Base-by-base conservation (phyloP, 129 eudicot genomes). In the Artemisia tridentata region DNA sequence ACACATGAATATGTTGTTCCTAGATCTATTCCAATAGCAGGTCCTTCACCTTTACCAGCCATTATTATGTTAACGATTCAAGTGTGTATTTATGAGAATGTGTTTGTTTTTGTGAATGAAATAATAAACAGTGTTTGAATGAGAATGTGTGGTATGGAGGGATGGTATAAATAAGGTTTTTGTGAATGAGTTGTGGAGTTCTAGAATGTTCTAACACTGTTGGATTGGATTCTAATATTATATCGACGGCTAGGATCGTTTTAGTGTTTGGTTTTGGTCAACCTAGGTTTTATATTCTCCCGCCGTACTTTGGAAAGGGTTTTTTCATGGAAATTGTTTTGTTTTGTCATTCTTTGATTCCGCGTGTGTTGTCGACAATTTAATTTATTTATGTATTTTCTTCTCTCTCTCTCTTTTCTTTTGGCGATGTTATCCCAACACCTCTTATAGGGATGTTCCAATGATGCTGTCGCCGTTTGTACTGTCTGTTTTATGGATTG, bases 11-110 rank as follows among this genome's bases (percentile, higher is more conserved):
- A 76, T 1, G 80, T 76, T 2, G 80, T 76, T 0, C 80, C 80
- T 0, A 76, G 74, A 76, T 76, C 80, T 9, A 76, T 58, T 9
- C 80, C 80, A 25, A 76, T 76, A 1, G 80, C 80, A 11, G 80
- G 80, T 23, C 78, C 78, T 68, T 76, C 80, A 1, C 75, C 80
- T 64, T 76, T 76, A 34, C 75, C 75, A n/a, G 74, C 74, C 74
- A 76, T 76, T 57, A 27, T 46, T 16, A 13, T 6, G 18, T 29
- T 21, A 16, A 13, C 1, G 54, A 10, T 48, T 12, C n/a, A n/a
- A n/a, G 38, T 9, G 2, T 13, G 2, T 19, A 11, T 11, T 23
- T 25, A 10, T 7, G 63, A 62, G 17, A 12, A 45, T 10, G 31
- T 3, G 55, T 51, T 19, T 63, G 55, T 13, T 25, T 51, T 3